A percentile compares a stretch with the other conserved stretches of the same genome.
phyloP scores from a whole-genome alignment of 805 yeast species.

The Candida koratica region DNA sequence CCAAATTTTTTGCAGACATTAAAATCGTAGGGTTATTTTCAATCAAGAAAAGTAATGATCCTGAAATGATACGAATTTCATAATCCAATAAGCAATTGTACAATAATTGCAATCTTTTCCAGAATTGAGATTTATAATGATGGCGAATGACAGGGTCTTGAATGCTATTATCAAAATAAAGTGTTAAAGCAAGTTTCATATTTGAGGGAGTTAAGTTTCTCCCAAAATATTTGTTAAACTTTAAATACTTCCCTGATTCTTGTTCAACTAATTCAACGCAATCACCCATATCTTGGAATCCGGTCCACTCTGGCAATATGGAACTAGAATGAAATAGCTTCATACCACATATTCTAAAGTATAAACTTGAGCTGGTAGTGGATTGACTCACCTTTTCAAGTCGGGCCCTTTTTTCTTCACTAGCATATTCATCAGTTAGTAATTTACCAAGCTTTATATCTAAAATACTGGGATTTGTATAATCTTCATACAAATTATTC shows the following conservation, averaged over 20 bases:
- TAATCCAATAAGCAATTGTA: constrained; percentile 59
- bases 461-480: constrained; percentile 61
- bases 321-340: constrained; percentile 35
- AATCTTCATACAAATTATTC: constrained; percentile 65
- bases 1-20: not conserved
- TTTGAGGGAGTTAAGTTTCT: constrained; percentile 46
- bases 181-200: constrained; percentile 43
- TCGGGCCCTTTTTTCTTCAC: constrained; percentile 56
- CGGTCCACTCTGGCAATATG: constrained; percentile 3
- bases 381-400: constrained; percentile 56
- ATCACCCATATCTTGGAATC: constrained; percentile 1
- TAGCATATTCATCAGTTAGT: constrained; percentile 61
- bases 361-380: constrained; percentile 79
- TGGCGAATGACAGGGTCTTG: not conserved
- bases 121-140: constrained; percentile 33
- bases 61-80: constrained; percentile 65
- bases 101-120: constrained; percentile 59
- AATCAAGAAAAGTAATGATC: constrained; percentile 67
- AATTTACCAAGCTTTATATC: constrained; percentile 80
- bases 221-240: constrained; percentile 69
- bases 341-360: constrained; percentile 88
- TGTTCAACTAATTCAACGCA: constrained; percentile 7
- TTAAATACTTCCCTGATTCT: constrained; percentile 40
- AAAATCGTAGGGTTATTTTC: constrained; percentile 52
- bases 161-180: constrained; percentile 35